Evolutionary conservation across 345 rosid species (phyloP).

Genomic region (Stellera chamaejasme): DNA sequence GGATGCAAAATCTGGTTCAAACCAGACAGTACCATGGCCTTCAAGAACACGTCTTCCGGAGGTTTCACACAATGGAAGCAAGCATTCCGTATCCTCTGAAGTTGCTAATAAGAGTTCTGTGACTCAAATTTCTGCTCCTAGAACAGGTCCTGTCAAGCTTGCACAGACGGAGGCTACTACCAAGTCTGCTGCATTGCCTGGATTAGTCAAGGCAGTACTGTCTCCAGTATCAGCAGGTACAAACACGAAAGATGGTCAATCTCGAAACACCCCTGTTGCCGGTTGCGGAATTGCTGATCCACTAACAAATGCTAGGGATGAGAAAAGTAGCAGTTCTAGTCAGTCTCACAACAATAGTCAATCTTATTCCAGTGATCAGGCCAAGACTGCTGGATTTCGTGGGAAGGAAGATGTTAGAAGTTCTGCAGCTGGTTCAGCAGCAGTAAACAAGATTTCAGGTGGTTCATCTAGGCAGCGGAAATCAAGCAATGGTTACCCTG

Average conservation of each 20-base stretch:
- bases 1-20: constrained; percentile 70
- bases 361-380: constrained; percentile 62
- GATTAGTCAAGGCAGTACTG: constrained; percentile 42
- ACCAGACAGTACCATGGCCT: constrained; percentile 56
- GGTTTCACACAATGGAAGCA: constrained; percentile 43
- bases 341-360: constrained; percentile 78
- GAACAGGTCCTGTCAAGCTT: constrained; percentile 44
- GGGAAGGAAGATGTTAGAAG: constrained; percentile 64
- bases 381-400: constrained; percentile 39
- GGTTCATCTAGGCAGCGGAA: constrained; percentile 49
- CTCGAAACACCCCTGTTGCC: constrained; percentile 25
- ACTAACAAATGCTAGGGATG: constrained; percentile 41
- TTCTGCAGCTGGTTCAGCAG: constrained; percentile 44
- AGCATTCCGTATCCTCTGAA: constrained; percentile 50
- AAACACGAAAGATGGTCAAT: constrained; percentile 47
- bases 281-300: constrained; percentile 29
- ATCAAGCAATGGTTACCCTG: constrained; percentile 45
- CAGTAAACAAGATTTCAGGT: constrained; percentile 31
- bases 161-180: constrained; percentile 45
- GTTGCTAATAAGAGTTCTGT: constrained; percentile 48
- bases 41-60: constrained; percentile 59
- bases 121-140: constrained; percentile 51
- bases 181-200: constrained; percentile 45
- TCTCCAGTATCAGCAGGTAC: constrained; percentile 33
- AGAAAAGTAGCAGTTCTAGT: constrained; percentile 78